These are phyloP conservation scores for Rhizoclosmatium sp. DNA, from an alignment of 192 early-diverging fungal genomes.

Conservation along the genomic window DNA sequence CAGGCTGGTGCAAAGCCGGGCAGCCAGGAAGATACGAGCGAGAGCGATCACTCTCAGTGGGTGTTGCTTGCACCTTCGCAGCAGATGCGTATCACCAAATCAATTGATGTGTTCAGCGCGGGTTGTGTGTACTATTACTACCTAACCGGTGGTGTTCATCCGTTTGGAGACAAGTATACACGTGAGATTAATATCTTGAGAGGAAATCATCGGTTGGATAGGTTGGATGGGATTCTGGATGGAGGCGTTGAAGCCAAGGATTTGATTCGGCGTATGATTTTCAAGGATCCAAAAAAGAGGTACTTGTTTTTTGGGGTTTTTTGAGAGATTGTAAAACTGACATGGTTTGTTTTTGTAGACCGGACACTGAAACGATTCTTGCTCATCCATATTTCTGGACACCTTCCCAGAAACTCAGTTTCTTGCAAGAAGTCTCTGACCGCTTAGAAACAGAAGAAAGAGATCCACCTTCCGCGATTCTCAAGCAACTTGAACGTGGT, in stretches of 20 bases:
- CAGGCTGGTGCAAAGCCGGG: slow-evolving; percentile 23
- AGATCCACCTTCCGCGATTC: slow-evolving; percentile 69
- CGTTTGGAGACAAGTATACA: slow-evolving; percentile 91
- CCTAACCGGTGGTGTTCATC: slow-evolving; percentile 88
- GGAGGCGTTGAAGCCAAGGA: slow-evolving; percentile 88
- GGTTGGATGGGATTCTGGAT: slow-evolving; percentile 73
- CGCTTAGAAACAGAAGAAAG: slow-evolving; percentile 89
- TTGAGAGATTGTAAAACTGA: background rate
- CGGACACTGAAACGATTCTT: slow-evolving; percentile 77
- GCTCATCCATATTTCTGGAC: slow-evolving; percentile 97
- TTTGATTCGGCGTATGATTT: slow-evolving; percentile 90
- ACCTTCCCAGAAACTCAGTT: slow-evolving; percentile 79
- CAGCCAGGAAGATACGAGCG: background rate
- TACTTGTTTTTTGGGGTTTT: slow-evolving; percentile 34
- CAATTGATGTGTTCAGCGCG: slow-evolving; percentile 95
- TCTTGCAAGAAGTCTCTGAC: slow-evolving; percentile 95
- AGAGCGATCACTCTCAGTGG: slow-evolving; percentile 20
- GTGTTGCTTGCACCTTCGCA: slow-evolving; percentile 17
- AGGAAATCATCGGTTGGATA: slow-evolving; percentile 73
- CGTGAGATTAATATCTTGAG: slow-evolving; percentile 92
- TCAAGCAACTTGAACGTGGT: slow-evolving; percentile 71
- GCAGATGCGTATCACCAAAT: slow-evolving; percentile 71
- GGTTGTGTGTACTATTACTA: slow-evolving; percentile 97
- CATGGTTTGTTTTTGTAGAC: slow-evolving; percentile 57
- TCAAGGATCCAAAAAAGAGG: slow-evolving; percentile 74